These are phyloP conservation scores for Dimargaris verticillata DNA, from an alignment of 192 early-diverging fungal genomes.

Conservation along the genomic window DNA sequence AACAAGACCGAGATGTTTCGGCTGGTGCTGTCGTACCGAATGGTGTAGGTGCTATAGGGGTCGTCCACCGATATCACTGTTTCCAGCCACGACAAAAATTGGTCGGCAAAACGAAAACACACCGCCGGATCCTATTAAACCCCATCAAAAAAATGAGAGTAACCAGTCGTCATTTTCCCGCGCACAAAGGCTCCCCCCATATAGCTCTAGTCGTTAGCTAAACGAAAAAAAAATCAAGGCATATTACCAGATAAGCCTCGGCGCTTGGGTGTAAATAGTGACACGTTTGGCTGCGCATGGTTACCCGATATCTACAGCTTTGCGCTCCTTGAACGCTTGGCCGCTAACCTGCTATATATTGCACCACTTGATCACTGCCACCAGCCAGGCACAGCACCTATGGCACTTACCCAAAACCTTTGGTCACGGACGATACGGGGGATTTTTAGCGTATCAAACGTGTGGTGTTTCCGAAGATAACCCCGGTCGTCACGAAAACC, in stretches of 20 bases:
- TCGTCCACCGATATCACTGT: background rate
- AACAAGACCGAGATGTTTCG: background rate
- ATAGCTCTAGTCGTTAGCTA: too few relatives aligned
- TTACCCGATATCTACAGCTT: too few relatives aligned
- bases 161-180: background rate
- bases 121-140: constrained; percentile 3
- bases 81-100: background rate
- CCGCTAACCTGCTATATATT: too few relatives aligned
- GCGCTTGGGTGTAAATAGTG: too few relatives aligned
- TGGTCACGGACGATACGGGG: background rate
- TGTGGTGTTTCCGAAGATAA: background rate
- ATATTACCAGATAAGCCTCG: too few relatives aligned
- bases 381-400: background rate
- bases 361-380: background rate
- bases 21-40: background rate
- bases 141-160: background rate
- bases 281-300: too few relatives aligned
- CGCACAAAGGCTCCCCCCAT: background rate
- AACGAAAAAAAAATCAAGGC: too few relatives aligned
- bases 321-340: too few relatives aligned
- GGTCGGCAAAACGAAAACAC: constrained; percentile 6
- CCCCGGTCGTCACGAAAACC: constrained; percentile 75
- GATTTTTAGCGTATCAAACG: background rate
- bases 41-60: constrained; percentile 6
- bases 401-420: background rate